Base-by-base conservation (phyloP, 2,329 filamentous ascomycete genomes). In the Cytospora piceae region DNA sequence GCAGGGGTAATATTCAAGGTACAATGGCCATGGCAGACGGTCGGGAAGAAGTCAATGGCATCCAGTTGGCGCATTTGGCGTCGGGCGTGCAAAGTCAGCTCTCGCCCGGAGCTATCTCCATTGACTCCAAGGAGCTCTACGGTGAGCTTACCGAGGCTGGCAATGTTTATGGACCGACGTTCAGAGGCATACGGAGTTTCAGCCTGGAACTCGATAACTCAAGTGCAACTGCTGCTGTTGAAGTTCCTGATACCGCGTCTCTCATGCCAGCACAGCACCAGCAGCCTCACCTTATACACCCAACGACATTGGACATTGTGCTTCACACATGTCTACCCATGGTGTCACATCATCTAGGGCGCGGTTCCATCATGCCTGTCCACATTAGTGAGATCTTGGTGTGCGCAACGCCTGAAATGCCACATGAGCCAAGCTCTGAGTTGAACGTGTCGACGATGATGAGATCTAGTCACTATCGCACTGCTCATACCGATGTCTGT, bases 251-350 rank as follows among this genome's bases (percentile, higher is more conserved):
- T n/a, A 29, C 14, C 11, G 31, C 20, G 4, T 4, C 12, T 24
- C 1, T 42, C 4, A 63, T 63, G 61, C 61, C 61, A 4, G 42
- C n/a, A 14, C 1, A 42, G 1, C 27, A 58, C 29, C 54, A 63
- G 32, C n/a, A 22, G 54, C 54, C 54, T 17, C 61, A 63, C 24
- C 4, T 63, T 4, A 27, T 63, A 12, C 61, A 63, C 31, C 61
- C 61, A 12, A 29, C 61, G 2, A 63, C 61, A 2, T 22, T 63
- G 31, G 61, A 63, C 12, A 42, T 22, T 9, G 22, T 63, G 12
- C 17, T 63, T 11, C 61, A 63, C 42, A 51, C 55, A 2, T 17
- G 20, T 5, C 31, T 63, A 5, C 61, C 61, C 15, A 7, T 58
- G 8, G 32, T 4, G 4, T 6, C 4, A 7, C 29, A 22, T 8